These are phyloP conservation scores for Salvia rosmarinus DNA, from an alignment of 257 asterid species.

Conservation along the genomic window DNA sequence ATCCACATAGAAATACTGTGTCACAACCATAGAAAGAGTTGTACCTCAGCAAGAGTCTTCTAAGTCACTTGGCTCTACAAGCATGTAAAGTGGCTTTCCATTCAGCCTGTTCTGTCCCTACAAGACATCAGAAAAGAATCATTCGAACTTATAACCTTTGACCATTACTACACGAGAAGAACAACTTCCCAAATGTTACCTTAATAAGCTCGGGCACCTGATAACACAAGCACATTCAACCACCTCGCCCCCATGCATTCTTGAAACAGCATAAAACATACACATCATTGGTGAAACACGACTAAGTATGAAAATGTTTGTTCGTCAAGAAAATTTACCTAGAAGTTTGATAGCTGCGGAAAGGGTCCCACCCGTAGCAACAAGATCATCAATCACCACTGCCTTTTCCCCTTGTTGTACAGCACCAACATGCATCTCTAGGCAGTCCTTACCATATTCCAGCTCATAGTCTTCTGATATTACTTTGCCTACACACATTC, in stretches of 20 bases:
- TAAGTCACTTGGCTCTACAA: conserved; percentile 70
- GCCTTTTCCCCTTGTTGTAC: conserved; percentile 66
- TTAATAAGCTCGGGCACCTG: conserved; percentile 65
- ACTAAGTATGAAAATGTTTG: neutral
- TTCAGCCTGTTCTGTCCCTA: conserved; percentile 67
- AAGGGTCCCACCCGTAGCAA: conserved; percentile 87
- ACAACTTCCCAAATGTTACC: conserved; percentile 40
- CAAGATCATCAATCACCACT: conserved; percentile 77
- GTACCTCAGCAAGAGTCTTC: conserved; percentile 32
- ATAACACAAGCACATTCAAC: conserved; percentile 82
- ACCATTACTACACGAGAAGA: neutral
- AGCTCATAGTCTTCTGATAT: conserved; percentile 68
- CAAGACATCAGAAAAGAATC: neutral
- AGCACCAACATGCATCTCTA: conserved; percentile 79
- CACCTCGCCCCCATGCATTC: conserved; percentile 77
- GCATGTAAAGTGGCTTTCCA: conserved; percentile 76
- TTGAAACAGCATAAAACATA: conserved; percentile 22
- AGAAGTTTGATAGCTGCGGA: conserved; percentile 77
- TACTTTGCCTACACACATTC: conserved; percentile 54
- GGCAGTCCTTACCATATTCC: conserved; percentile 78
- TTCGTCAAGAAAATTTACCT: conserved; percentile 38
- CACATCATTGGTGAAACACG: neutral
- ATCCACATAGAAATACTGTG: neutral
- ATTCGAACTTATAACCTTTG: neutral
- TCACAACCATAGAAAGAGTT: neutral